Percentiles rank a stretch among this genome's conserved stretches.
These are phyloP conservation scores for Amanita subjunquillea DNA, from an alignment of 768 basidiomycete species.

Conservation along the genomic window DNA sequence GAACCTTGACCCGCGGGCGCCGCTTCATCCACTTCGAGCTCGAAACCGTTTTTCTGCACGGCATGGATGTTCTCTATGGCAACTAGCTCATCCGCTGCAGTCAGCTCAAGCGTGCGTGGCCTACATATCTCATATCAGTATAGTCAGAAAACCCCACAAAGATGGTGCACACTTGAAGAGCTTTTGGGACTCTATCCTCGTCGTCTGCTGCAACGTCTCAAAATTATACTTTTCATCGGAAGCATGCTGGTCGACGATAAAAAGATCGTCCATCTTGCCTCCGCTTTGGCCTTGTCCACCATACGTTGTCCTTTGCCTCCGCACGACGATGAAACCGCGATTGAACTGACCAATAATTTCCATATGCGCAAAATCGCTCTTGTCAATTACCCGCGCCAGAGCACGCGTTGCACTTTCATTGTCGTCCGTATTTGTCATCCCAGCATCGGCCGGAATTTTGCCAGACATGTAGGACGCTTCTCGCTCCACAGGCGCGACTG, in stretches of 20 bases:
- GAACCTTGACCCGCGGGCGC: slow-evolving; percentile 23
- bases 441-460: slow-evolving; percentile 24
- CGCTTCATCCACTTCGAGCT: slow-evolving; percentile 51
- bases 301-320: slow-evolving; percentile 33
- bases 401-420: slow-evolving; percentile 51
- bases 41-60: slow-evolving; percentile 82
- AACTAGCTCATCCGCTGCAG: slow-evolving; percentile 82
- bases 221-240: slow-evolving; percentile 99
- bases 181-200: slow-evolving; percentile 77
- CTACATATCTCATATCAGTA: slow-evolving; percentile 27
- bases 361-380: slow-evolving; percentile 81
- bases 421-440: slow-evolving; percentile 31
- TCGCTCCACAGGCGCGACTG: neutral
- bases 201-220: slow-evolving; percentile 86
- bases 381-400: slow-evolving; percentile 77
- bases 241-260: slow-evolving; percentile 96
- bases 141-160: neutral
- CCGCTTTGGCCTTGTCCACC: neutral
- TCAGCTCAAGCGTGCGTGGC: slow-evolving; percentile 68
- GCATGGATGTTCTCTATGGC: slow-evolving; percentile 84
- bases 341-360: slow-evolving; percentile 91
- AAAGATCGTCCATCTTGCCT: slow-evolving; percentile 67
- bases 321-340: slow-evolving; percentile 83
- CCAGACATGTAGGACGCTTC: neutral
- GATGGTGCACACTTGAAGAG: slow-evolving; percentile 56